Evolutionary conservation across 2,329 filamentous ascomycete genomes (phyloP), one percentile per base, ranked within the genome.

Genomic region (Venturia effusa): DNA sequence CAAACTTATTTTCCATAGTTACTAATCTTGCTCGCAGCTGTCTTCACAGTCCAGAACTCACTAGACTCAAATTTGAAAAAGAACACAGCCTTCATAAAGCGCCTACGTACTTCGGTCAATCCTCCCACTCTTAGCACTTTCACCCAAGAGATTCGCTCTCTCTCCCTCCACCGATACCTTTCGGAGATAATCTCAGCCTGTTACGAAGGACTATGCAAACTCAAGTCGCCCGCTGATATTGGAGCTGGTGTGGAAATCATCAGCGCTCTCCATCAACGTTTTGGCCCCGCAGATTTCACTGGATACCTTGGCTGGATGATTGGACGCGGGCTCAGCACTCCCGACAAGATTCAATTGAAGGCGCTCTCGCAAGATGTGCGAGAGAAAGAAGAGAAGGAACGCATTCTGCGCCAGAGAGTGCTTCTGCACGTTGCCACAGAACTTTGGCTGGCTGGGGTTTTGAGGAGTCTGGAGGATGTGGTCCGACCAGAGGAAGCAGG

Each of bases 81-180:
- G 81, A 97, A 97, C 71, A 97, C 93, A 4, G 92, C 92, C 68
- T 97, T 97, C 75, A 97, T 97, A 73, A 97, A 96, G 78, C 90
- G 93, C 71, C 82, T 97, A 64, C 90, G 93, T 70, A 97, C 93
- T 65, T 90, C 91, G 66, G 87, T 97, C 67, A 92, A 89, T 67
- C 79, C 90, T 60, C 82, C 91, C 64, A 90, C 89, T 64, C 85
- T 92, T 63, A 81, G 84, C 68, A 94, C 91, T 65, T 96, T 97
- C 76, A 79, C 96, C 59, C 86, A 93, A 74, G 93, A 97, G 73
- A 92, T 96, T 70, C 88, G 89, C 70, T 89, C 90, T 32, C 82
- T 97, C 34, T 97, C 92, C 69, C 83, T 97, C 61, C 90, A 93
- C 81, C 97, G 96, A 74, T 97, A 97, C 76, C 85, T 97, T 19